Evolutionary conservation across 1,284 basidiomycete species (phyloP), one percentile per base, ranked within the genome.

Genomic region (Ceratobasidium sp.): DNA sequence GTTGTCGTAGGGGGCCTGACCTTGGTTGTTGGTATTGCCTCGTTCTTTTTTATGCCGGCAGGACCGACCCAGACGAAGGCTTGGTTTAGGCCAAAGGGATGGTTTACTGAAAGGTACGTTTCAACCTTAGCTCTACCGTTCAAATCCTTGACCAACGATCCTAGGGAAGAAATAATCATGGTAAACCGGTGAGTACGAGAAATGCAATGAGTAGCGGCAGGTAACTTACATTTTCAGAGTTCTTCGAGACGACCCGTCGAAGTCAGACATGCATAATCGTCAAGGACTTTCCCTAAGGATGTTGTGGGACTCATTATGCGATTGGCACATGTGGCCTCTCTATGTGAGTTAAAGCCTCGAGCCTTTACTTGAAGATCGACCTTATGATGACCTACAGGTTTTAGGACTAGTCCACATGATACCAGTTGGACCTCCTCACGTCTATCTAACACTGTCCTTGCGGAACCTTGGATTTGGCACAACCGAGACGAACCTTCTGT

Each of bases 201-300:
- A 29, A 22, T 24, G 17, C 33, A 36, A 11, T 41, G 36, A 41
- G 57, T 44, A 29, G 1, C 3, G n/a, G 1, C 14, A 22, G 41
- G 17, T 57, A 3, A 56, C 27, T 29, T 19, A 56, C 33, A 36
- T 9, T 33, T 44, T 1, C n/a, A 69, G 89, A 22, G 84, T 93
- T 22, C 83, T 93, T 5, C 85, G 92, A 1, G 92, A 93, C 79
- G 91, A 93, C 77, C 91, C 89, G 1, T 84, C 86, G 14, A 91
- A 93, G 84, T 87, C 84, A 50, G 82, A 85, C 76, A 94, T 94
- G 92, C 91, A 94, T 82, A 94, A 94, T 77, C 88, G 93, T 29
- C 87, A 94, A 81, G 89, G 89, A 0, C 80, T 93, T 19, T 84
- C 86, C 0, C 41, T 86, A 14, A 85, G 83, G 78, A 86, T 87